Evolutionary conservation across 345 rosid species (phyloP).

Genomic region (Mallotus nudiflorus): DNA sequence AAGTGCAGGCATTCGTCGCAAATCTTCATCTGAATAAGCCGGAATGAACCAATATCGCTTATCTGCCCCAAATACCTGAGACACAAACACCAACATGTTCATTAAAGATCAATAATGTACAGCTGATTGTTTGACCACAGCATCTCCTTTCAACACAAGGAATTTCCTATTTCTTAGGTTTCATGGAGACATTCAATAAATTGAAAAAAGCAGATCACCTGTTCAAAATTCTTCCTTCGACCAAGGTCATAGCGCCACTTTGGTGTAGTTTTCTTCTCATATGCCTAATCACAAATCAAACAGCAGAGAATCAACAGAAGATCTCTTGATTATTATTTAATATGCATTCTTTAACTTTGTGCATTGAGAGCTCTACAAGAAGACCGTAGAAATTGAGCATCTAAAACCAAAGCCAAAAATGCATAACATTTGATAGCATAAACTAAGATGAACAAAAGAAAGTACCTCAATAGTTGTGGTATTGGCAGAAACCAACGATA

Average conservation of each 20-base stretch:
- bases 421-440: too few species aligned
- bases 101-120: background rate
- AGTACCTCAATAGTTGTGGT: slow-evolving; percentile 97
- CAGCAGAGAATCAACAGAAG: slow-evolving; percentile 13
- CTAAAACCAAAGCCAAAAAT: background rate
- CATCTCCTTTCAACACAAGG: background rate
- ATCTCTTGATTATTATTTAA: background rate
- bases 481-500: slow-evolving; percentile 76
- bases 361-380: background rate
- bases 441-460: slow-evolving; percentile 5
- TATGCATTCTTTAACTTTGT: background rate
- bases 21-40: slow-evolving; percentile 79
- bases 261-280: slow-evolving; percentile 87
- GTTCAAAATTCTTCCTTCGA: slow-evolving; percentile 81
- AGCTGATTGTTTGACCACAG: background rate
- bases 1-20: slow-evolving; percentile 79
- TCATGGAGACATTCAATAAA: slow-evolving; percentile 2
- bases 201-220: slow-evolving; percentile 43
- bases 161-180: background rate
- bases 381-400: background rate
- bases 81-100: slow-evolving; percentile 2
- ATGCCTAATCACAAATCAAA: slow-evolving; percentile 59
- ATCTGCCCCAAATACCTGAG: slow-evolving; percentile 89
- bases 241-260: slow-evolving; percentile 98
- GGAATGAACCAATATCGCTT: slow-evolving; percentile 82